Conservation (phyloP, 2,329 filamentous ascomycete species). For the Juglanconis sp. region DNA sequence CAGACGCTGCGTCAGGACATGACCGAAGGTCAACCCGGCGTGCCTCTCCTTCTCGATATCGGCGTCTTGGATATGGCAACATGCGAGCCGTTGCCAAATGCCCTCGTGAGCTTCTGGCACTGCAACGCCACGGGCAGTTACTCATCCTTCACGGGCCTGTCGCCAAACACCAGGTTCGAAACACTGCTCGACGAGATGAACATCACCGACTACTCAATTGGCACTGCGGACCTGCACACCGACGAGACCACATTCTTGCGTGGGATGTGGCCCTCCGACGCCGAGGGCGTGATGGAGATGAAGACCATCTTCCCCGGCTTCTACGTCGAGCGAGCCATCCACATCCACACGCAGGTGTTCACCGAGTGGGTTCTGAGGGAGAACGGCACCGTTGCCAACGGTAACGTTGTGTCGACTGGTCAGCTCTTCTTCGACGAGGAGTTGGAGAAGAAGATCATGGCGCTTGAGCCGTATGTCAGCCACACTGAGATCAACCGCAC, state of each 20-base stretch:
- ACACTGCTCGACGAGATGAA: constrained; percentile 1
- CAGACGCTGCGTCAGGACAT: constrained; percentile 31
- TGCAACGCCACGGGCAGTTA: constrained; percentile 23
- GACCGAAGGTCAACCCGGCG: constrained; percentile 29
- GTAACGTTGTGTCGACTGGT: not conserved
- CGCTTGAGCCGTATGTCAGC: not conserved
- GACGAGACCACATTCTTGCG: constrained; percentile 7
- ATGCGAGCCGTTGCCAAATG: constrained; percentile 27
- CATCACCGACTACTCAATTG: constrained; percentile 4
- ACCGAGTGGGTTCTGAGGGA: constrained; percentile 3
- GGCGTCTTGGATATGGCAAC: constrained; percentile 31
- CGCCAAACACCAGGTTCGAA: constrained; percentile 3
- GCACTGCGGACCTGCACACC: constrained; percentile 5
- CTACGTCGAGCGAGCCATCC: constrained; percentile 6
- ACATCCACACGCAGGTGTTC: constrained; percentile 9
- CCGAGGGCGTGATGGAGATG: constrained; percentile 9
- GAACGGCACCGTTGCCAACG: constrained; percentile 6
- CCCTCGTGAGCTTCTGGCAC: constrained; percentile 33
- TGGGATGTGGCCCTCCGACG: constrained; percentile 8
- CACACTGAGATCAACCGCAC: constrained; percentile 12
- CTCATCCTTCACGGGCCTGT: constrained; percentile 5
- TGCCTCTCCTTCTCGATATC: constrained; percentile 31
- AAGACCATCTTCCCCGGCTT: constrained; percentile 9
- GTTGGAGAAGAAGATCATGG: constrained; percentile 4
- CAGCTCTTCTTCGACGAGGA: constrained; percentile 7